Percentiles rank a stretch among this genome's conserved stretches.
These are phyloP conservation scores for Pseudogymnoascus sp. DNA, from an alignment of 2,329 filamentous ascomycete species.

Conservation along the genomic window DNA sequence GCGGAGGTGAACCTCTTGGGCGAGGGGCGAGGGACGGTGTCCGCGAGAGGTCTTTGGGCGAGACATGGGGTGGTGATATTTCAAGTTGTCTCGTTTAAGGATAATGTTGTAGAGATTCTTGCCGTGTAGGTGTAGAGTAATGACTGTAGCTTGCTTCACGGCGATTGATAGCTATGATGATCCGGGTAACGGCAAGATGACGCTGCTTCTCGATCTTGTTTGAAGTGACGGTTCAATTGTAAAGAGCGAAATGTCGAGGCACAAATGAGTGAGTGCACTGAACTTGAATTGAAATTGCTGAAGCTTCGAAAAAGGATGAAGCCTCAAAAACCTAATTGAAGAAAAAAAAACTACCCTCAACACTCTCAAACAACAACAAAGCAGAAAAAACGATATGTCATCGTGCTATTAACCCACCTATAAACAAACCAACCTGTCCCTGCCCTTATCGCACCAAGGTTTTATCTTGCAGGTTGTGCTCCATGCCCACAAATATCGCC, in stretches of 20 bases:
- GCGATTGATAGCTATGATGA: background rate
- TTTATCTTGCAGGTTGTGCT: background rate
- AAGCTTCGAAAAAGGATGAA: background rate
- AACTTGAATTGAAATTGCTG: background rate
- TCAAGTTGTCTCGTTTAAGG: background rate
- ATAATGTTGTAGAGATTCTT: background rate
- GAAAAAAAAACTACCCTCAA: background rate
- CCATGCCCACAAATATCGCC: background rate
- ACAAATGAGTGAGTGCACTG: conserved; percentile 1
- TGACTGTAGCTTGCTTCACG: background rate
- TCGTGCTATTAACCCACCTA: conserved; percentile 1
- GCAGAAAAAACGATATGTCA: background rate
- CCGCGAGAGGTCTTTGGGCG: background rate
- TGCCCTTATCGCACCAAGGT: background rate
- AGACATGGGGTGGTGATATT: background rate
- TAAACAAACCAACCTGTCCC: conserved; percentile 3
- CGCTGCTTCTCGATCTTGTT: background rate
- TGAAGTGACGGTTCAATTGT: background rate
- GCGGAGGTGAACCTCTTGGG: conserved; percentile 24
- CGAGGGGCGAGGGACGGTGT: conserved; percentile 24
- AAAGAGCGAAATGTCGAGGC: background rate
- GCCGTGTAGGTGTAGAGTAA: background rate
- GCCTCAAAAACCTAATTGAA: background rate
- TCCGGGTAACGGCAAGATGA: background rate
- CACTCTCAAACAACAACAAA: background rate